These are phyloP conservation scores for Eimeria acervulina DNA, from an alignment of 169 alveolate species.

Conservation along the genomic window DNA sequence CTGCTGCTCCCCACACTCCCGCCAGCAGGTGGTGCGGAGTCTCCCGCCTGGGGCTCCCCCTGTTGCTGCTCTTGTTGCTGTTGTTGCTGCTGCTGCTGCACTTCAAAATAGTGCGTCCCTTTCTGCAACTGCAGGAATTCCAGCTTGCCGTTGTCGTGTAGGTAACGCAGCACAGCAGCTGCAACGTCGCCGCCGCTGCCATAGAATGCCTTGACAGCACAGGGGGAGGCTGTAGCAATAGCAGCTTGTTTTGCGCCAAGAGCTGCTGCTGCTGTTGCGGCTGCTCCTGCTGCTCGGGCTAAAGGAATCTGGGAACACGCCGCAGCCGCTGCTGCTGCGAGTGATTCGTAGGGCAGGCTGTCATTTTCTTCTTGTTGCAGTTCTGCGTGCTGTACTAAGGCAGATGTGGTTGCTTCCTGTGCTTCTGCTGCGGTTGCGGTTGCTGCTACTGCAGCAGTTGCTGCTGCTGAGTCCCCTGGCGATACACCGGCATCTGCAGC, in stretches of 20 bases:
- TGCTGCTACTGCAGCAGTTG: conserved; percentile 19
- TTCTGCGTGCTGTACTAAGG: neutral
- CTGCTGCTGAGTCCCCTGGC: conserved; percentile 45
- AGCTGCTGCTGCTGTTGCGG: conserved; percentile 25
- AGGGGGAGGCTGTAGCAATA: conserved; percentile 5
- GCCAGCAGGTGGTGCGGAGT: neutral
- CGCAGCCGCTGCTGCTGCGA: conserved; percentile 39
- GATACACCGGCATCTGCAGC: neutral
- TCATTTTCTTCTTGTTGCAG: conserved; percentile 6
- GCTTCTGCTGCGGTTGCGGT: conserved; percentile 21
- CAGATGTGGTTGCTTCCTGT: neutral
- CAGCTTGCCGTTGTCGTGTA: conserved; percentile 54
- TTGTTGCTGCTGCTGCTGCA: conserved; percentile 50
- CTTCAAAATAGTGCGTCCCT: conserved; percentile 22
- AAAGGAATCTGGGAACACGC: neutral
- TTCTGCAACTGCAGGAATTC: conserved; percentile 39
- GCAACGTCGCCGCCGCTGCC: conserved; percentile 39
- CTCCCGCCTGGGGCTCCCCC: neutral
- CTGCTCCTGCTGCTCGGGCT: neutral
- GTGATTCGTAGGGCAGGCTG: neutral
- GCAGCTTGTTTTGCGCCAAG: neutral
- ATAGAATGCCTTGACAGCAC: conserved; percentile 51
- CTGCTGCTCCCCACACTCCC: neutral
- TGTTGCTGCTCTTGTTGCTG: conserved; percentile 18
- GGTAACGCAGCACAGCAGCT: conserved; percentile 47